These are phyloP conservation scores for Cucurbita moschata DNA, from an alignment of 306 rosid genomes.

Conservation along the genomic window DNA sequence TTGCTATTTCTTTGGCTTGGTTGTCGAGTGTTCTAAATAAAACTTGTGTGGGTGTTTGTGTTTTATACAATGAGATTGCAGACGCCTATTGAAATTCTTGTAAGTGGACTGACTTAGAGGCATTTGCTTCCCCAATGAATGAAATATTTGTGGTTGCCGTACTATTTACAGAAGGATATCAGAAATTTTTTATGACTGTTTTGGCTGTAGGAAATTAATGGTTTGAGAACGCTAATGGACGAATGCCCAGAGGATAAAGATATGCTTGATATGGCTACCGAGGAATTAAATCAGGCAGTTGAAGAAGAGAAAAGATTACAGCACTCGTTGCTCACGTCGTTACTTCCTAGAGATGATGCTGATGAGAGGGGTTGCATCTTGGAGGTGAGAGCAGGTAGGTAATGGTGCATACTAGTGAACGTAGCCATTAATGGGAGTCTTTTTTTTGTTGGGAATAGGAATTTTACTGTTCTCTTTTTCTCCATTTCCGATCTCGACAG, in stretches of 20 bases:
- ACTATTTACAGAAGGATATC: not conserved
- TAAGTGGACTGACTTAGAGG: not conserved
- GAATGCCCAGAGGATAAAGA: constrained; percentile 74
- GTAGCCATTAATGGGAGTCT: not conserved
- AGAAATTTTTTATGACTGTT: not conserved
- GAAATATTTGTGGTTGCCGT: not conserved
- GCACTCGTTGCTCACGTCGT: constrained; percentile 42
- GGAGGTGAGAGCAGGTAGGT: constrained; percentile 99
- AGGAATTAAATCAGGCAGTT: constrained; percentile 46
- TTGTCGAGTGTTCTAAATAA: not conserved
- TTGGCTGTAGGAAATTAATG: constrained; percentile 48
- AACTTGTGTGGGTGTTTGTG: not conserved
- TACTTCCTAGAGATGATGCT: constrained; percentile 91
- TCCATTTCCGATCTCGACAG: constrained; percentile 4
- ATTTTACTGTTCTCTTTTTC: not conserved
- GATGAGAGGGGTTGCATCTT: constrained; percentile 88
- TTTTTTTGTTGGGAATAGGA: not conserved
- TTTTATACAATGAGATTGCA: not conserved
- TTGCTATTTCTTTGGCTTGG: not conserved
- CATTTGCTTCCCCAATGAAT: not conserved
- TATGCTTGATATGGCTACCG: constrained; percentile 67
- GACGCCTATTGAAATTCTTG: not conserved
- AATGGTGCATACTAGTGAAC: constrained; percentile 4
- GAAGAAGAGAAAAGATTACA: constrained; percentile 51
- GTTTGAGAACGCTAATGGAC: constrained; percentile 44